Base-by-base conservation (phyloP, 768 basidiomycete species). In the Hemileccinum impolitum region DNA sequence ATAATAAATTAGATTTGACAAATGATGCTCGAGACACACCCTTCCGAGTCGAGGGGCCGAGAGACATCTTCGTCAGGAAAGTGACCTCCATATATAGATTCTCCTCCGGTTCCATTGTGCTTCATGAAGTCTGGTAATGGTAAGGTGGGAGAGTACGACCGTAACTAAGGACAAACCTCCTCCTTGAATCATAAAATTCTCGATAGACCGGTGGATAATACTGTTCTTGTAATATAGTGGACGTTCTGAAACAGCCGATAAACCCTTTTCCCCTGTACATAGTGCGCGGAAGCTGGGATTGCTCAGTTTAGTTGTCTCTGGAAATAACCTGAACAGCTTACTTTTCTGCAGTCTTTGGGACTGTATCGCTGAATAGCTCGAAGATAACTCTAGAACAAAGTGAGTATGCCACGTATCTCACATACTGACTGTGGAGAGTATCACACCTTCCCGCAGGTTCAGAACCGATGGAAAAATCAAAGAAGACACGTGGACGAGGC, bases 221-320 rank as follows among this genome's bases (percentile, higher is more conserved):
- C 77, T 79, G 59, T 82, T 81, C 69, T 90, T 92, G 78, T 91
- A 94, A 70, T 85, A 87, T 5, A 94, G 74, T 6, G 89, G 85
- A 10, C 81, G 67, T n/a, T 84, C 77, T 2, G 80, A 76, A 18
- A 74, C 63, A 1, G 75, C 65, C 0, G 88, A 90, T 7, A 85
- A 57, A 5, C 92, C 93, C 59, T 81, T 83, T 65, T 92, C 88
- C 9, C 93, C 93, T 1, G 91, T 94, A 64, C 88, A 91, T 45
- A 95, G 71, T 3, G 84, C 81, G 38, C 92, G 81, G 65, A 94
- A 94, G 69, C 91, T 94, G 39, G 11, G 14, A 44, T 43, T 9
- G 32, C 9, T 61, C 31, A 66, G 52, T 36, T 54, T 37, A 2
- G 10, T 43, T 4, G 19, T 32, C 37, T 36, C 21, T 42, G 28